Base-by-base conservation (phyloP, 2,329 filamentous ascomycete genomes). In the Calonectria pteridis region DNA sequence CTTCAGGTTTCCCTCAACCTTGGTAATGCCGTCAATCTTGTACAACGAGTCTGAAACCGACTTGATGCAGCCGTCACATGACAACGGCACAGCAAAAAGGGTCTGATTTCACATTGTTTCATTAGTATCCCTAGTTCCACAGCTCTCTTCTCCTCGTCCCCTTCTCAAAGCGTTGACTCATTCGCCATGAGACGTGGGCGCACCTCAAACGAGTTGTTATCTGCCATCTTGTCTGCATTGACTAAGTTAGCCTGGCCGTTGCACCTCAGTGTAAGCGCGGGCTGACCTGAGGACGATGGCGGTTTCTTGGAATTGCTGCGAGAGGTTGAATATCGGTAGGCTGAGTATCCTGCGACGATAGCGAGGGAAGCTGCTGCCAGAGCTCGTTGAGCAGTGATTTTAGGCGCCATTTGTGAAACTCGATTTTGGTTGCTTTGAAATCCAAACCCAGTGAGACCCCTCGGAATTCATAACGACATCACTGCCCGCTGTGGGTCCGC, bases 51-150 rank as follows among this genome's bases (percentile, higher is more conserved):
- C 90, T 81, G 95, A 95, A 83, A 99, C 93, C 81, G 95, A 93
- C 84, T 96, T 93, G 84, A 98, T 92, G 87, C 97, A 98, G 82
- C 90, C 89, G 80, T 98, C 93, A 87, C 97, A 98, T 86, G 93
- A 95, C 88, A 98, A 93, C 69, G 95, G 96, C 79, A 98, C 97
- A 76, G 96, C 95, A 85, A 98, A 98, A 77, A 96, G 93, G 74
- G 96, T 98, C 94, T 98, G 77, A 78, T 77, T 82, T 81, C 74
- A 75, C 73, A 77, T 68, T 67, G 80, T 84, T 83, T 84, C 83
- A 84, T 85, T 81, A 85, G 84, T 79, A 75, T 76, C 51, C 75
- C 69, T 73, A 67, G 72, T 73, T 73, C 69, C 58, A 69, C 46
- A 62, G 49, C 65, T 74, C 69, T 64, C 50, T 72, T 78, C 76